A percentile compares a stretch with the other conserved stretches of the same genome.
phyloP scores from a whole-genome alignment of 2,329 filamentous ascomycete genomes.

The Mollisiaceae sp. region DNA sequence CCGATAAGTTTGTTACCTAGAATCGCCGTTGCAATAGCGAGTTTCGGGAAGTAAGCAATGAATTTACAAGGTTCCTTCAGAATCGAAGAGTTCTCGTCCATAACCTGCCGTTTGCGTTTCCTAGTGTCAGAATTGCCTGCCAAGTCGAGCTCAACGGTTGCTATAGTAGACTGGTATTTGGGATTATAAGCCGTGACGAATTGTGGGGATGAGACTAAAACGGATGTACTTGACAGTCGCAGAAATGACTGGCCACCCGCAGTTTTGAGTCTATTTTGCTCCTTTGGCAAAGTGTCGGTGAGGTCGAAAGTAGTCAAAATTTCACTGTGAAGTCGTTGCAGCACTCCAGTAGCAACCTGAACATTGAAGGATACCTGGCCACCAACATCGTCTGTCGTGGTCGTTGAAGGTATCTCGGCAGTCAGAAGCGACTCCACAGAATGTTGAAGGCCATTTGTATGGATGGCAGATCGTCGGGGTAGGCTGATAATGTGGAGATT shows the following conservation, averaged over 20 bases:
- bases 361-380: constrained; percentile 53
- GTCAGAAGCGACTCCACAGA: constrained; percentile 41
- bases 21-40: constrained; percentile 70
- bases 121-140: constrained; percentile 25
- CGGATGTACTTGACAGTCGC: constrained; percentile 68
- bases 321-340: constrained; percentile 63
- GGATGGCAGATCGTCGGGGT: constrained; percentile 34
- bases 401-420: constrained; percentile 30
- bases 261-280: constrained; percentile 59
- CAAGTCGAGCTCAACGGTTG: constrained; percentile 44
- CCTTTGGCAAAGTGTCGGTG: constrained; percentile 63
- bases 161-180: constrained; percentile 61
- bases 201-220: constrained; percentile 64
- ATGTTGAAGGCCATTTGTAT: constrained; percentile 29
- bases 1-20: constrained; percentile 68
- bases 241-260: constrained; percentile 65
- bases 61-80: constrained; percentile 48
- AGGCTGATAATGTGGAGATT: constrained; percentile 41
- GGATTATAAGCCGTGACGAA: constrained; percentile 71
- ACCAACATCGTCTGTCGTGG: constrained; percentile 13
- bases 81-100: constrained; percentile 17
- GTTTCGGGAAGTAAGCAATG: constrained; percentile 67
- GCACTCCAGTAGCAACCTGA: constrained; percentile 65
- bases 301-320: constrained; percentile 67
- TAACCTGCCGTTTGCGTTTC: constrained; percentile 36